Conservation (phyloP, 495 filamentous ascomycete genomes). For the Penicillium angulare region DNA sequence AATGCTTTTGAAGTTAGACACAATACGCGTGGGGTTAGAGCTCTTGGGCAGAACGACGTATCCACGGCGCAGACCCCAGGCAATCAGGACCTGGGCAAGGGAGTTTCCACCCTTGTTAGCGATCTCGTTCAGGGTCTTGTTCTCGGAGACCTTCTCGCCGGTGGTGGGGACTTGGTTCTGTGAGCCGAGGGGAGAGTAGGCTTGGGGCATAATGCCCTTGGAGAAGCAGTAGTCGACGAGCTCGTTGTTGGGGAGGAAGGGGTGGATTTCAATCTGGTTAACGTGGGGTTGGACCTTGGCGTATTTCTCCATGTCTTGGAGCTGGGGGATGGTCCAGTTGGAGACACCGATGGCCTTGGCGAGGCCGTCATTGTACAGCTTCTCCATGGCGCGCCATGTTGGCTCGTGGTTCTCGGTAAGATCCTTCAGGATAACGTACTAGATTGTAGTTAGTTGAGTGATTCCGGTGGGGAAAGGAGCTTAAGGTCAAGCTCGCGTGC, state of each 20-base stretch:
- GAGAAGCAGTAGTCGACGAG: constrained; percentile 68
- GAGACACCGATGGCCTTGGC: constrained; percentile 82
- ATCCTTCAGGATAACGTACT: constrained; percentile 58
- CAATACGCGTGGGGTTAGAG: constrained; percentile 60
- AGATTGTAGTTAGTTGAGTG: constrained; percentile 21
- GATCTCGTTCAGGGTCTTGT: constrained; percentile 58
- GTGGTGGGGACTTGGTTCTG: constrained; percentile 62
- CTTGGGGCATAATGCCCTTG: constrained; percentile 68
- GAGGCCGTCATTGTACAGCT: constrained; percentile 66
- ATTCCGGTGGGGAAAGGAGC: too few relatives aligned
- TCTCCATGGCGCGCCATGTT: constrained; percentile 81
- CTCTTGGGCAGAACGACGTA: constrained; percentile 73
- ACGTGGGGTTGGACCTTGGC: constrained; percentile 66
- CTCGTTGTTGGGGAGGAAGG: constrained; percentile 79
- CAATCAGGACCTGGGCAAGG: constrained; percentile 63
- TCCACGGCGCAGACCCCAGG: constrained; percentile 69
- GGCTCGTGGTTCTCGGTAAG: constrained; percentile 63
- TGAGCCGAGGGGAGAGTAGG: constrained; percentile 74
- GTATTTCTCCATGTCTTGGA: constrained; percentile 66
- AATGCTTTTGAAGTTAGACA: constrained; percentile 65
- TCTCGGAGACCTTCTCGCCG: constrained; percentile 59
- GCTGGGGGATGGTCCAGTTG: constrained; percentile 71
- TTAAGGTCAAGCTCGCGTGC: neutral
- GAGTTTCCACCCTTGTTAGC: constrained; percentile 63
- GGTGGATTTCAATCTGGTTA: constrained; percentile 93